phyloP scores from a whole-genome alignment of 2,329 filamentous ascomycete genomes.

The Aspergillus ochraceoroseus region DNA sequence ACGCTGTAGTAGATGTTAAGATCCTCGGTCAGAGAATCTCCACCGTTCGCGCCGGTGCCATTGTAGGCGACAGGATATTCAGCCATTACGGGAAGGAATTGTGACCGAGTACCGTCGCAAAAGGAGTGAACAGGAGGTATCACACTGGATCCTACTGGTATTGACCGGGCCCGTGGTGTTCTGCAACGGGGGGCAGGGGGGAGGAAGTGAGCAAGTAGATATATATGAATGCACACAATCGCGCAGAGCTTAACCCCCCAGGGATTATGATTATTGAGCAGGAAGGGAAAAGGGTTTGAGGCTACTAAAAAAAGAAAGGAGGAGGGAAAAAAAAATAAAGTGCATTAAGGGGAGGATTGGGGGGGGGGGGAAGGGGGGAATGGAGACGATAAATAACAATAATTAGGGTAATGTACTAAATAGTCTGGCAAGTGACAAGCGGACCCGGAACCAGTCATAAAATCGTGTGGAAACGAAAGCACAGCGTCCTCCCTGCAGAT shows the following conservation, averaged over 20 bases:
- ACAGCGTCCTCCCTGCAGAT: slow-evolving; percentile 13
- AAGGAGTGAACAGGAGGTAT: slow-evolving; percentile 13
- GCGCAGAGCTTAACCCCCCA: background rate
- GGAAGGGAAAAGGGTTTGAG: background rate
- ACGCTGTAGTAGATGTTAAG: slow-evolving; percentile 77
- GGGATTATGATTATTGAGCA: background rate
- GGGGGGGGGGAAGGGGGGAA: slow-evolving; percentile 9
- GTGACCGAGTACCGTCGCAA: slow-evolving; percentile 7
- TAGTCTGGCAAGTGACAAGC: slow-evolving; percentile 6
- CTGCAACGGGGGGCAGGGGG: background rate
- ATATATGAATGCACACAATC: slow-evolving; percentile 6
- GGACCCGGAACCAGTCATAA: slow-evolving; percentile 19
- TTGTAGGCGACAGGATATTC: slow-evolving; percentile 55
- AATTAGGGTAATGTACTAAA: slow-evolving; percentile 10
- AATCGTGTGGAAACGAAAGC: slow-evolving; percentile 11
- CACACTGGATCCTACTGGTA: slow-evolving; percentile 12
- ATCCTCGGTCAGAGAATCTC: slow-evolving; percentile 62
- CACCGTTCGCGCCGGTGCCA: slow-evolving; percentile 49
- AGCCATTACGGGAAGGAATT: slow-evolving; percentile 33
- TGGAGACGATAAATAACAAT: slow-evolving; percentile 18
- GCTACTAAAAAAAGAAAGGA: slow-evolving; percentile 6
- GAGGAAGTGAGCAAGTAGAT: slow-evolving; percentile 1
- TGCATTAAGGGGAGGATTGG: slow-evolving; percentile 2
- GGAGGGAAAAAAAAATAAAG: slow-evolving; percentile 11
- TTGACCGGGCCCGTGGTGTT: slow-evolving; percentile 7